Percentiles rank a stretch among this genome's conserved stretches.
phyloP scores from a whole-genome alignment of 2,329 filamentous ascomycete genomes.

The Rhytidhysteron rufulum region DNA sequence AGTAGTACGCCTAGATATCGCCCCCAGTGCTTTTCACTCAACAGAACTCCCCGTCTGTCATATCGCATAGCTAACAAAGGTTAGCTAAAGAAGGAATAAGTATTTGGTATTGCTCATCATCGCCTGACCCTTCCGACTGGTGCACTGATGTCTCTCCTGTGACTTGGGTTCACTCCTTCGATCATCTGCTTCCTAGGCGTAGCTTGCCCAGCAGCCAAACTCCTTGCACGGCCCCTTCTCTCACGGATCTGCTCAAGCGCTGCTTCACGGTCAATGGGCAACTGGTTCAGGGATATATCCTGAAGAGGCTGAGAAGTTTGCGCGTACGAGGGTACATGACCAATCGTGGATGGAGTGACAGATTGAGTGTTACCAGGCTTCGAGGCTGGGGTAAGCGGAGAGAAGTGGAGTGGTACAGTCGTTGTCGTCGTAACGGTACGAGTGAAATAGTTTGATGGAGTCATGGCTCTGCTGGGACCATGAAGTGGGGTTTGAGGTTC shows the following conservation, averaged over 20 bases:
- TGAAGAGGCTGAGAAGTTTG: constrained; percentile 25
- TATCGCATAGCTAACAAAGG: too few species aligned
- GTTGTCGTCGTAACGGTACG: constrained; percentile 47
- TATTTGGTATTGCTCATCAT: constrained; percentile 8
- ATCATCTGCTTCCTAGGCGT: constrained; percentile 60
- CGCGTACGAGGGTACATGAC: constrained; percentile 27
- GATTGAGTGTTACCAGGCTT: constrained; percentile 21
- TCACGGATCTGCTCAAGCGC: constrained; percentile 72
- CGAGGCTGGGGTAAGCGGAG: constrained; percentile 33
- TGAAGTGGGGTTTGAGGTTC: constrained; percentile 17
- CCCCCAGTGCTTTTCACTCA: too few species aligned
- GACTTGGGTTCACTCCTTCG: constrained; percentile 41
- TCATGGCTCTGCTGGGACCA: constrained; percentile 22
- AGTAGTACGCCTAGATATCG: too few species aligned
- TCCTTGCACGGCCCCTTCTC: constrained; percentile 66
- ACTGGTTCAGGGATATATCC: constrained; percentile 30
- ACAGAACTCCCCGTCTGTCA: too few species aligned
- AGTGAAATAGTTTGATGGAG: constrained; percentile 25
- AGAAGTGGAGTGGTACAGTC: constrained; percentile 46
- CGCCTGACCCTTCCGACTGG: constrained; percentile 31
- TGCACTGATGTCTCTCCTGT: constrained; percentile 46
- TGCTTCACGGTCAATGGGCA: constrained; percentile 58
- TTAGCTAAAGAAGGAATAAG: too few species aligned
- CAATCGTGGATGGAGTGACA: constrained; percentile 33
- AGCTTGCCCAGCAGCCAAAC: constrained; percentile 59